Conservation (phyloP, 2,329 filamentous ascomycete genomes). For the Aspergillus fischeri region DNA sequence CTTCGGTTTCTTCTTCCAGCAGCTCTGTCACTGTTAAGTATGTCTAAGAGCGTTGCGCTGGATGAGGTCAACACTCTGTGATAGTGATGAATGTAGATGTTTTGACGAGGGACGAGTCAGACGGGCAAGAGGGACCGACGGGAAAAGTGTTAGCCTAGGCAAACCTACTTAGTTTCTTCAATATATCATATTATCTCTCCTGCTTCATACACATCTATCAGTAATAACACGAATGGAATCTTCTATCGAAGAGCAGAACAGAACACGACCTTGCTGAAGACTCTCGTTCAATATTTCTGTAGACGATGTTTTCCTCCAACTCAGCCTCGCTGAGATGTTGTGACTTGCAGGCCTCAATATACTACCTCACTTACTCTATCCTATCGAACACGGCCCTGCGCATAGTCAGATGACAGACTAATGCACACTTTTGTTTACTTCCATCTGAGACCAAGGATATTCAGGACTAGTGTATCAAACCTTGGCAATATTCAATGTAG, state of each 20-base stretch:
- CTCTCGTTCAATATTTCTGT: no score
- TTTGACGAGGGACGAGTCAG: background rate
- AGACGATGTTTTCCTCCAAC: background rate
- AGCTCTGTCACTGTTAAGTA: conserved; percentile 23
- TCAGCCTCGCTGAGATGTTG: no score
- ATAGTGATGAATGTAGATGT: background rate
- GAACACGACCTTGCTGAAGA: no score
- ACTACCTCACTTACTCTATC: no score
- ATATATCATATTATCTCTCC: background rate
- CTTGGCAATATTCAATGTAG: no score
- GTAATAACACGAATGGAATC: background rate
- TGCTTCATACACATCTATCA: background rate
- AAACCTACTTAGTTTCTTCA: background rate
- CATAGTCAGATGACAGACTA: no score
- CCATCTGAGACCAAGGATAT: no score
- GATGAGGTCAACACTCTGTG: background rate
- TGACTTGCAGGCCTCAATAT: no score
- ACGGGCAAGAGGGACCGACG: background rate
- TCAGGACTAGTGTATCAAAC: no score
- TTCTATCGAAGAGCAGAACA: no score
- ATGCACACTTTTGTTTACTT: no score
- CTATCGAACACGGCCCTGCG: no score
- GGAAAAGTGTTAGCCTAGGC: background rate
- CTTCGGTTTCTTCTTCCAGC: conserved; percentile 21
- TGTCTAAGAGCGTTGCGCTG: conserved; percentile 9